Percentiles rank a stretch among this genome's conserved stretches.
phyloP scores from a whole-genome alignment of 306 rosid genomes.

The Pachyrhizus erosus region DNA sequence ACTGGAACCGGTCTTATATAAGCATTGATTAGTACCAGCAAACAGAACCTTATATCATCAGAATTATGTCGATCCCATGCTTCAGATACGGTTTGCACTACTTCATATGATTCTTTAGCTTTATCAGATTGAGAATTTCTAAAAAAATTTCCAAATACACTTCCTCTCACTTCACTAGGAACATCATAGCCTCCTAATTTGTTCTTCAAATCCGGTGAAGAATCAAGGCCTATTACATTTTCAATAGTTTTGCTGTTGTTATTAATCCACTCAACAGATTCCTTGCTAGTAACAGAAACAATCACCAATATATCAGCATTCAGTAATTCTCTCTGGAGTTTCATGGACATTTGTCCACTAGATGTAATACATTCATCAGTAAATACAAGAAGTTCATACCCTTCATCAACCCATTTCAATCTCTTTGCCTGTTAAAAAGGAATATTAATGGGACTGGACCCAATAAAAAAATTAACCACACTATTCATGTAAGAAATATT shows the following conservation, averaged over 20 bases:
- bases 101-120: slow-evolving; percentile 56
- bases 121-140: slow-evolving; percentile 48
- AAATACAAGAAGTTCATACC: slow-evolving; percentile 73
- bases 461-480: background rate
- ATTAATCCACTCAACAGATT: slow-evolving; percentile 62
- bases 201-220: slow-evolving; percentile 62
- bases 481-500: background rate
- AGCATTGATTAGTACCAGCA: slow-evolving; percentile 77
- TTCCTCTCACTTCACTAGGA: slow-evolving; percentile 46
- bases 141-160: slow-evolving; percentile 48
- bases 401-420: slow-evolving; percentile 85
- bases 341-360: slow-evolving; percentile 29
- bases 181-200: slow-evolving; percentile 74
- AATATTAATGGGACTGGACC: slow-evolving; percentile 18
- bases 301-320: slow-evolving; percentile 66
- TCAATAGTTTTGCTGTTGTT: slow-evolving; percentile 38
- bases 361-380: slow-evolving; percentile 54
- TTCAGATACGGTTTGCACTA: slow-evolving; percentile 70
- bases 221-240: slow-evolving; percentile 73
- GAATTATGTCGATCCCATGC: slow-evolving; percentile 83
- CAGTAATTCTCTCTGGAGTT: slow-evolving; percentile 45
- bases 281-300: slow-evolving; percentile 66
- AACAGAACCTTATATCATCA: slow-evolving; percentile 86
- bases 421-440: slow-evolving; percentile 65
- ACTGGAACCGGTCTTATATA: slow-evolving; percentile 81